Percentiles rank a stretch among this genome's conserved stretches.
phyloP scores from a whole-genome alignment of 257 asterid genomes.

The Osmanthus fragrans region DNA sequence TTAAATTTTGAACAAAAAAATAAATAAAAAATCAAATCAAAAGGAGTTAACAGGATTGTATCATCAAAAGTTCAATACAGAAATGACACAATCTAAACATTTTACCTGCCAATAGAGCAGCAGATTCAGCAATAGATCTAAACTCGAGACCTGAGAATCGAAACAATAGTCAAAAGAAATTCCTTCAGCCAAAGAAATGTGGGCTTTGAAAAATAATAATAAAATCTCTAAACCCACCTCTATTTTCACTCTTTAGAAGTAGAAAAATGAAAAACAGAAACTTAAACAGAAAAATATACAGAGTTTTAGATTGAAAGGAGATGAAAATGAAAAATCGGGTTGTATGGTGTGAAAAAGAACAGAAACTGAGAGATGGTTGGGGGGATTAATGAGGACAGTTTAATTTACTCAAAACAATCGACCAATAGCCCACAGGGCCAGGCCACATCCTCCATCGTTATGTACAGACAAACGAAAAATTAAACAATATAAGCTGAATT shows the following conservation, averaged over 20 bases:
- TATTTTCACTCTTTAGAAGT: background rate
- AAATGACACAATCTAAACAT: too few relatives aligned
- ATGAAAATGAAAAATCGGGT: slow-evolving; percentile 37
- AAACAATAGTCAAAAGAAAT: slow-evolving; percentile 1
- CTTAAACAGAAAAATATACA: slow-evolving; percentile 32
- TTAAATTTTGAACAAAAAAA: slow-evolving; percentile 24
- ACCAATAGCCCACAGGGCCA: slow-evolving; percentile 2
- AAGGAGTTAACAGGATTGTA: slow-evolving; percentile 1
- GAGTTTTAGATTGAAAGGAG: slow-evolving; percentile 15
- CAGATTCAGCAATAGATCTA: too few relatives aligned
- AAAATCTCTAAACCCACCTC: slow-evolving; percentile 25
- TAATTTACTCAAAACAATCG: slow-evolving; percentile 38
- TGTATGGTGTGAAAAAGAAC: slow-evolving; percentile 28
- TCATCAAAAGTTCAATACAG: slow-evolving; percentile 26
- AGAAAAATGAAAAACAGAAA: background rate
- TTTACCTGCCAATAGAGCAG: too few relatives aligned
- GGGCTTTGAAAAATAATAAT: slow-evolving; percentile 19
- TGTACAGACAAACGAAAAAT: background rate
- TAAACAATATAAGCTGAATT: background rate
- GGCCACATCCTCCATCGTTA: background rate
- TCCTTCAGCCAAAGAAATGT: slow-evolving; percentile 9
- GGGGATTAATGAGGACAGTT: slow-evolving; percentile 43
- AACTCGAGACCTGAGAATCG: background rate
- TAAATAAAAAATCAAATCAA: background rate
- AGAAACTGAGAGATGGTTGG: slow-evolving; percentile 36